Percentiles rank a stretch among this genome's conserved stretches.
Evolutionary conservation across 163 green algal genomes (phyloP).

Genomic region (Volvox carteri): DNA sequence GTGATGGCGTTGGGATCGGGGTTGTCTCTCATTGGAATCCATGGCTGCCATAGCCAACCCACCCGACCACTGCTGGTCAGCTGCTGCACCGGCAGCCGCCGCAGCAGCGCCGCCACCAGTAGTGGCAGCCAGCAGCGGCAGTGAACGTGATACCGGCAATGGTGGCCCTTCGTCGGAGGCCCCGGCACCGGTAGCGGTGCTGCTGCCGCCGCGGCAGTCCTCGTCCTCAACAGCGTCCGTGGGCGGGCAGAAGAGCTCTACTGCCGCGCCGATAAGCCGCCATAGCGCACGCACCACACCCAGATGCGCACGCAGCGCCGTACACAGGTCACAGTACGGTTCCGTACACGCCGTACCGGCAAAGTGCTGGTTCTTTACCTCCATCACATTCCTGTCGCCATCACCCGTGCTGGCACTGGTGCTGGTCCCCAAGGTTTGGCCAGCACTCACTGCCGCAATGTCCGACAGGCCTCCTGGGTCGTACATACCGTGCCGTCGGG

Average conservation of each 20-base stretch:
- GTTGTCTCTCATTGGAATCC: no score
- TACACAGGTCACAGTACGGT: background rate
- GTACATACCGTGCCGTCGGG: background rate
- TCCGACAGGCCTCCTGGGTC: background rate
- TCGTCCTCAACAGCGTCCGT: background rate
- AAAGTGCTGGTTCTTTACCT: no score
- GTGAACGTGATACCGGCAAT: background rate
- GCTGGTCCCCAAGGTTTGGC: no score
- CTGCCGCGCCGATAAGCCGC: background rate
- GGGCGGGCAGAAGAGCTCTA: no score
- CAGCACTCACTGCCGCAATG: no score
- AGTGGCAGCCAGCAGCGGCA: background rate
- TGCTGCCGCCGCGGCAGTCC: background rate
- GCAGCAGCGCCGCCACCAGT: background rate
- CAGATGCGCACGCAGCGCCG: slow-evolving; percentile 2
- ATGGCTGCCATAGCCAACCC: no score
- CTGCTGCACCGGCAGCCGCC: no score
- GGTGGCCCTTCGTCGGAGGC: background rate
- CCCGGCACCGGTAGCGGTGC: background rate
- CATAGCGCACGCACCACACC: slow-evolving; percentile 5
- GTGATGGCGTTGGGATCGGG: no score
- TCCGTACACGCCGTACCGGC: background rate
- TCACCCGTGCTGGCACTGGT: background rate
- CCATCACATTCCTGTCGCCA: no score
- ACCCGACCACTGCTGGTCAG: no score